Conservation (phyloP, 116 monocot species). For the Cymodocea nodosa region DNA sequence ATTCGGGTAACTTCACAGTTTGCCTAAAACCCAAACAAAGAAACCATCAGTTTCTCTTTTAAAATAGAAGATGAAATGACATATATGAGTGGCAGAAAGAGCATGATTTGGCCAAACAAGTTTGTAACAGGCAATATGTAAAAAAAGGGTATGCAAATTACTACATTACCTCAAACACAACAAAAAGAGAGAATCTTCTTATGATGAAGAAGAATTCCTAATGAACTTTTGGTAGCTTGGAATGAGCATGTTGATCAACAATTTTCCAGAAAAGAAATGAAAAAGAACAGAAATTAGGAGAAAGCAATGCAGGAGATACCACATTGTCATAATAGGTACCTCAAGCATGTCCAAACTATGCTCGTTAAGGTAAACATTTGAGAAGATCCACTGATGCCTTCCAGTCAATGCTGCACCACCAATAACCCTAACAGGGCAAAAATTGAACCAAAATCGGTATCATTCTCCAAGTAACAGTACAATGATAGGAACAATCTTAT, state of each 20-base stretch:
- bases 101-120: background rate
- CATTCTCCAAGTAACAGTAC: background rate
- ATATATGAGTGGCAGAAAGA: too few relatives aligned
- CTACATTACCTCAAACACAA: conserved; percentile 38
- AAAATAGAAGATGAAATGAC: too few relatives aligned
- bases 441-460: background rate
- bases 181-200: too few relatives aligned
- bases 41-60: too few relatives aligned
- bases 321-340: background rate
- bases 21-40: conserved; percentile 28
- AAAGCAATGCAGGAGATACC: too few relatives aligned
- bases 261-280: background rate
- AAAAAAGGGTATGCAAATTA: background rate
- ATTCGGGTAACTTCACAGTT: conserved; percentile 67
- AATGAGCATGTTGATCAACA: background rate
- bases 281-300: background rate
- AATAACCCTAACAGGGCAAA: conserved; percentile 27
- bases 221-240: background rate
- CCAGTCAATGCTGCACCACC: conserved; percentile 31
- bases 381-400: conserved; percentile 43
- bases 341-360: conserved; percentile 6
- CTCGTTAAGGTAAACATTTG: conserved; percentile 20
- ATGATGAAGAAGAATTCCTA: too few relatives aligned
- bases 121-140: background rate
- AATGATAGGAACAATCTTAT: background rate